These are phyloP conservation scores for Xylaria sp. DNA, from an alignment of 495 filamentous ascomycete species.

Conservation along the genomic window DNA sequence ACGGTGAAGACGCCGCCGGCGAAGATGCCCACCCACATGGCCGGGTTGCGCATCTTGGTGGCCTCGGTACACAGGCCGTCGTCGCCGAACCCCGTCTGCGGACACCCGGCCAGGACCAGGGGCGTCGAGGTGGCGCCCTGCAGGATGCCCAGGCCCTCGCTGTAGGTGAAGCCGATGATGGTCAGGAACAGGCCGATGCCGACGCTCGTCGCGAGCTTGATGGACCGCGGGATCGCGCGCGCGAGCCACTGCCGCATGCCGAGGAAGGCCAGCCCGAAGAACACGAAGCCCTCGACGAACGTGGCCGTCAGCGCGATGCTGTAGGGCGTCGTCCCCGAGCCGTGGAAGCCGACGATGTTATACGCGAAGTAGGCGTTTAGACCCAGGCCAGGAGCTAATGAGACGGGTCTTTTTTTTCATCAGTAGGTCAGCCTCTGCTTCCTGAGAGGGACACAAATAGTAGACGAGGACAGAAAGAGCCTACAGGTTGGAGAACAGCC, in stretches of 20 bases:
- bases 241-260: conserved; percentile 86
- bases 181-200: conserved; percentile 84
- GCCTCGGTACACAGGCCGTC: conserved; percentile 57
- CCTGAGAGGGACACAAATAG: neutral
- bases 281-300: conserved; percentile 82
- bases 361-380: conserved; percentile 86
- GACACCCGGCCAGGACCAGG: conserved; percentile 73
- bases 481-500: conserved; percentile 68
- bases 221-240: conserved; percentile 74
- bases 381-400: conserved; percentile 82
- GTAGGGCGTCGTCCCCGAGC: conserved; percentile 70
- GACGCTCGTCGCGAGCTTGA: conserved; percentile 83
- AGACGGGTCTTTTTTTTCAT: conserved; percentile 69
- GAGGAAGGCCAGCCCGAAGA: conserved; percentile 70
- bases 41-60: conserved; percentile 75
- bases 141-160: conserved; percentile 77
- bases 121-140: conserved; percentile 65
- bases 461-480: conserved; percentile 6
- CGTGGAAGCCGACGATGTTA: conserved; percentile 79
- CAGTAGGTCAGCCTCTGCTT: conserved; percentile 7
- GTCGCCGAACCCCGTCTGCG: conserved; percentile 35
- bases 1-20: conserved; percentile 78
- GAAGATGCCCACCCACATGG: conserved; percentile 86
- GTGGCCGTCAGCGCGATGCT: conserved; percentile 76
- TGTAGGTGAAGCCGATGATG: conserved; percentile 79